Percentiles rank a stretch among this genome's conserved stretches.
These are phyloP conservation scores for Metarhizium rileyi DNA, from an alignment of 2,329 filamentous ascomycete species.

Conservation along the genomic window DNA sequence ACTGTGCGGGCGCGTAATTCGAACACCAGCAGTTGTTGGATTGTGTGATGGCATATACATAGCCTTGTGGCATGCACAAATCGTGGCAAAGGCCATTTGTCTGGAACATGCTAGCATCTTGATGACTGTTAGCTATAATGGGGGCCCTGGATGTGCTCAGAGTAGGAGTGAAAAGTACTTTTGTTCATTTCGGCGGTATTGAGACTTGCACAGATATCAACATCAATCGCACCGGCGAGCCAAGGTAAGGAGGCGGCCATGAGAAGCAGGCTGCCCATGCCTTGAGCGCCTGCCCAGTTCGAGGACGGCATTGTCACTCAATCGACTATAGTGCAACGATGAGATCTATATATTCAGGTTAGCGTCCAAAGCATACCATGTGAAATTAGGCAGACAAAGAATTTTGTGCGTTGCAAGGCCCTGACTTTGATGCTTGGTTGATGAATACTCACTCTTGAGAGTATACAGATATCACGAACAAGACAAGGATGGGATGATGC, in stretches of 20 bases:
- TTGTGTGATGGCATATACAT: constrained; percentile 61
- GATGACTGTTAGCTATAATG: neutral
- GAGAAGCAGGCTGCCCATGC: constrained; percentile 9
- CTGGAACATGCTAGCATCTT: constrained; percentile 49
- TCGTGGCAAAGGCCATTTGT: constrained; percentile 60
- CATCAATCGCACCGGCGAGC: constrained; percentile 16
- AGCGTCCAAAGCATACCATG: neutral
- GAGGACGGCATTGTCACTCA: neutral
- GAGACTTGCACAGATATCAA: constrained; percentile 25
- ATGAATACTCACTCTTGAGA: constrained; percentile 1
- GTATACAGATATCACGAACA: constrained; percentile 8
- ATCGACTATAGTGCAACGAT: neutral
- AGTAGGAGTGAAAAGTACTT: constrained; percentile 23
- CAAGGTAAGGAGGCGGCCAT: constrained; percentile 15
- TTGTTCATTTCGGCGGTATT: constrained; percentile 24
- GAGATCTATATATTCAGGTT: neutral
- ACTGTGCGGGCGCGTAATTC: constrained; percentile 49
- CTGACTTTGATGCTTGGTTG: neutral
- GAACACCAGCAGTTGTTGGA: constrained; percentile 64
- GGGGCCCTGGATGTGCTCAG: too few relatives aligned
- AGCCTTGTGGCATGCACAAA: constrained; percentile 42
- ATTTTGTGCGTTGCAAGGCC: too few relatives aligned
- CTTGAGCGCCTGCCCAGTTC: neutral
- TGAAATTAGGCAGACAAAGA: neutral
- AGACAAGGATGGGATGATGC: neutral